Conservation (phyloP, 2,329 filamentous ascomycete genomes). For the Emmonsiellopsis sp. region DNA sequence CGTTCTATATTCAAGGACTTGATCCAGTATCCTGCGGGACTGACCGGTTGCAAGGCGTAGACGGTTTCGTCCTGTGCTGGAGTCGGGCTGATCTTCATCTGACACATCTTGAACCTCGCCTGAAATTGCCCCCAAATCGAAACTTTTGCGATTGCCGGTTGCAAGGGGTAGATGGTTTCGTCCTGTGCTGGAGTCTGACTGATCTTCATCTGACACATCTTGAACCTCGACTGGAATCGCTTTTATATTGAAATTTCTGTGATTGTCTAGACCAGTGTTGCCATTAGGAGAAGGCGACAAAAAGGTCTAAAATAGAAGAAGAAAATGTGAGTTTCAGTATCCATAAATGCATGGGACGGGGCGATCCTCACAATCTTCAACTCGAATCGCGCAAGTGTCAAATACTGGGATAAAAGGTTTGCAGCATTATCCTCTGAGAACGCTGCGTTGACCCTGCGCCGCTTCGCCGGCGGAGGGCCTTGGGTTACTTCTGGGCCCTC, state of each 20-base stretch:
- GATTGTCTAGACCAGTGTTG: neutral
- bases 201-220: too few relatives aligned
- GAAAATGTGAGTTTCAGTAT: neutral
- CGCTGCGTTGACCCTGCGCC: neutral
- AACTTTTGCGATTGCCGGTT: too few relatives aligned
- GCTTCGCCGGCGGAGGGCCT: neutral
- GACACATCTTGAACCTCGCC: too few relatives aligned
- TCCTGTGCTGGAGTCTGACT: too few relatives aligned
- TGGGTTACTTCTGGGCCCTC: neutral
- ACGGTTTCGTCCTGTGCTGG: too few relatives aligned
- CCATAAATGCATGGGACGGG: too few relatives aligned
- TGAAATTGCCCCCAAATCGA: too few relatives aligned
- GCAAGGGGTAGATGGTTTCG: too few relatives aligned
- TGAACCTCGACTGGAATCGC: neutral
- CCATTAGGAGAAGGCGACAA: neutral
- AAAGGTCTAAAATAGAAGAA: constrained; percentile 15
- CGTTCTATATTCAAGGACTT: neutral
- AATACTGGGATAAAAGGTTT: constrained; percentile 13
- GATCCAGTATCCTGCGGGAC: neutral
- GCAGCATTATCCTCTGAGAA: neutral
- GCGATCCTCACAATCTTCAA: constrained; percentile 21
- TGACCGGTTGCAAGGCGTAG: neutral
- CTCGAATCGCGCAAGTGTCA: constrained; percentile 22
- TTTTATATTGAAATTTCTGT: neutral
- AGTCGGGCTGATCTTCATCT: too few relatives aligned